Percentiles rank a stretch among this genome's conserved stretches.
Evolutionary conservation across 2,329 filamentous ascomycete species (phyloP).

Genomic region (Fusarium sp.): DNA sequence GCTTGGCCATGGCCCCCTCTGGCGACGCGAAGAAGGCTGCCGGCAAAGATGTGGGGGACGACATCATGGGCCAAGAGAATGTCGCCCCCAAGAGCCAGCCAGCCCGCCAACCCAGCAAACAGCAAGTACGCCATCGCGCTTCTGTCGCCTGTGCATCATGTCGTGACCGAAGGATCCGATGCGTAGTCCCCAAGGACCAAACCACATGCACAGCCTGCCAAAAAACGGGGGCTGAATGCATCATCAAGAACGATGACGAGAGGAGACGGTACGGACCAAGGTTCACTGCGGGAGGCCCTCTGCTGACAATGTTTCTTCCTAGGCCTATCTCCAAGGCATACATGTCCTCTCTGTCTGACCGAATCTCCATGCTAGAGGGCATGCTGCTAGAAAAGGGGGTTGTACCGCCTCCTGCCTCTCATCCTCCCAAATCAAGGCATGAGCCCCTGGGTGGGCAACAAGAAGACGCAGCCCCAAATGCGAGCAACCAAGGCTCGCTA

Average conservation of each 20-base stretch:
- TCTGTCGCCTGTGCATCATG: slow-evolving; percentile 67
- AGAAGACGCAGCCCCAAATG: slow-evolving; percentile 23
- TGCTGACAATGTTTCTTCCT: slow-evolving; percentile 1
- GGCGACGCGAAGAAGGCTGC: slow-evolving; percentile 26
- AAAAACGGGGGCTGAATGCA: slow-evolving; percentile 59
- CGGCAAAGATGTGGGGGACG: slow-evolving; percentile 33
- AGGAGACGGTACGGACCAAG: slow-evolving; percentile 56
- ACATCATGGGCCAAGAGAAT: slow-evolving; percentile 48
- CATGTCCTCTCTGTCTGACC: slow-evolving; percentile 66
- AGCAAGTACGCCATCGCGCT: slow-evolving; percentile 57
- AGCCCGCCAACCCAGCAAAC: slow-evolving; percentile 45
- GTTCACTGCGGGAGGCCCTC: not conserved
- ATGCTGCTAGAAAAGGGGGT: slow-evolving; percentile 63
- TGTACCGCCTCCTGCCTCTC: slow-evolving; percentile 59
- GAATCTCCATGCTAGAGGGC: slow-evolving; percentile 62
- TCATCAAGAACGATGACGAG: slow-evolving; percentile 69
- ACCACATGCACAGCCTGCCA: slow-evolving; percentile 63
- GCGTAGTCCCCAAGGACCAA: slow-evolving; percentile 64
- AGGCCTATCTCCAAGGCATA: slow-evolving; percentile 69
- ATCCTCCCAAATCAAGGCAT: slow-evolving; percentile 63
- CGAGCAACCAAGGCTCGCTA: slow-evolving; percentile 10
- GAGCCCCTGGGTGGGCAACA: slow-evolving; percentile 45
- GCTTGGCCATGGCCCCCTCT: slow-evolving; percentile 28
- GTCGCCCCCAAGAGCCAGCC: slow-evolving; percentile 43
- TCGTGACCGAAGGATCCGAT: slow-evolving; percentile 58